phyloP scores from a whole-genome alignment of 2,329 filamentous ascomycete genomes.

The Epichloe sibirici region DNA sequence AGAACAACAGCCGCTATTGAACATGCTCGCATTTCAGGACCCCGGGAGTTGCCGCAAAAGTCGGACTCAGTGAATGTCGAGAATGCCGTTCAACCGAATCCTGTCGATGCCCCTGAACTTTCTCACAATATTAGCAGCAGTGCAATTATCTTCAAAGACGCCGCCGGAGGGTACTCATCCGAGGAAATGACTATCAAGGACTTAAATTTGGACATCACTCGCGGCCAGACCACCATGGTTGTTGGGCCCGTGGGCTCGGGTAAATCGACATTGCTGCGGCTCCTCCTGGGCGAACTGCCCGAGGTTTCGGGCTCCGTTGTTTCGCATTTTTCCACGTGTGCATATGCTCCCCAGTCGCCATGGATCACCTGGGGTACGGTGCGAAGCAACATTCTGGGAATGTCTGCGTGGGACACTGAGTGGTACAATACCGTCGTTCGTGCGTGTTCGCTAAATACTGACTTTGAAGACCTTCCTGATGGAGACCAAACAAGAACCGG shows the following conservation, averaged over 20 bases:
- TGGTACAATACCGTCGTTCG: slow-evolving; percentile 13
- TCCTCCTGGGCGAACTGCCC: slow-evolving; percentile 13
- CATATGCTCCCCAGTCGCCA: slow-evolving; percentile 14
- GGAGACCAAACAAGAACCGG: slow-evolving; percentile 14
- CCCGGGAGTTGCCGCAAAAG: background rate
- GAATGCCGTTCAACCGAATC: background rate
- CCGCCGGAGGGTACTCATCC: slow-evolving; percentile 5
- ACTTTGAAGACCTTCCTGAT: slow-evolving; percentile 11
- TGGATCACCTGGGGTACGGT: slow-evolving; percentile 15
- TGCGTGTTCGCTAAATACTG: slow-evolving; percentile 10
- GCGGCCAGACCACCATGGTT: slow-evolving; percentile 12
- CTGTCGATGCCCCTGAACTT: background rate
- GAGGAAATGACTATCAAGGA: slow-evolving; percentile 3
- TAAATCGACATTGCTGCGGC: slow-evolving; percentile 13
- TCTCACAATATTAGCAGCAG: background rate
- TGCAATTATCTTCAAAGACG: slow-evolving; percentile 2
- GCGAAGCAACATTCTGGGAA: slow-evolving; percentile 14
- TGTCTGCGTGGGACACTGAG: slow-evolving; percentile 7
- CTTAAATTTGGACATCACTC: slow-evolving; percentile 7
- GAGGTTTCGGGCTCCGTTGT: slow-evolving; percentile 6
- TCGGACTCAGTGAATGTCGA: background rate
- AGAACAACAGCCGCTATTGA: background rate
- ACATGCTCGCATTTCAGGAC: background rate
- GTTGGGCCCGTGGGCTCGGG: slow-evolving; percentile 13
- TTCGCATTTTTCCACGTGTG: slow-evolving; percentile 6